Conservation (phyloP, 164 flowering plant species). For the Nymphaea colorata region DNA sequence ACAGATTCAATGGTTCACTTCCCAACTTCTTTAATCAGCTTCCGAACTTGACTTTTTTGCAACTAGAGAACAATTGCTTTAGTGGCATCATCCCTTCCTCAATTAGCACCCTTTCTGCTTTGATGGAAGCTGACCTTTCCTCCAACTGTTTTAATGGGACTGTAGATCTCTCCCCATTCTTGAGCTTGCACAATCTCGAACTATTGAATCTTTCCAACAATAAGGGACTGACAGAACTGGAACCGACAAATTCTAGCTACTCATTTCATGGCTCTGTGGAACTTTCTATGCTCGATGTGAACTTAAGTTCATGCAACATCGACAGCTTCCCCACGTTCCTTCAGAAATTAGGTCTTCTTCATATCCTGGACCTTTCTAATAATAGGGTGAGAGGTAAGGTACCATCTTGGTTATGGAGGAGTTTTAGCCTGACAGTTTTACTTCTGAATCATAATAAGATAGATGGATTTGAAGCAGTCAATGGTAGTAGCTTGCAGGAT, state of each 20-base stretch:
- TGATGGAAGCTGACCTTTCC: constrained; percentile 17
- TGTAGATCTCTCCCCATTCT: constrained; percentile 5
- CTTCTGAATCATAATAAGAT: constrained; percentile 16
- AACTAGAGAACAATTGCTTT: constrained; percentile 22
- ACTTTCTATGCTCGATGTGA: constrained; percentile 20
- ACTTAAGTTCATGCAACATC: constrained; percentile 29
- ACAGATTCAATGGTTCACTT: constrained; percentile 6
- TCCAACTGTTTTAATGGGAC: constrained; percentile 27
- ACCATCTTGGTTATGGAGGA: no score
- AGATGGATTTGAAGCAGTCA: constrained; percentile 15
- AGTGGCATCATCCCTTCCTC: constrained; percentile 24
- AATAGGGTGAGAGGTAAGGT: no score
- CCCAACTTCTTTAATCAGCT: constrained; percentile 14
- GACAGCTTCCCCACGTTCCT: constrained; percentile 21
- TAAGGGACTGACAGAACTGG: constrained; percentile 1
- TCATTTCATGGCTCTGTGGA: neutral
- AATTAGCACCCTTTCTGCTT: constrained; percentile 9
- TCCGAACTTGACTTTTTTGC: constrained; percentile 20
- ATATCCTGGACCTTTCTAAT: constrained; percentile 28
- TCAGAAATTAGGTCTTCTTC: constrained; percentile 17
- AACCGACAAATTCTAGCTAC: neutral
- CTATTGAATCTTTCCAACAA: constrained; percentile 28
- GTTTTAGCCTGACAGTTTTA: no score
- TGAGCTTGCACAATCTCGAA: constrained; percentile 10
- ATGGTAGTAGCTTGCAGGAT: no score